Percentiles rank a stretch among this genome's conserved stretches.
These are phyloP conservation scores for Coprinopsis cinerea DNA, from an alignment of 768 basidiomycete species.

Conservation along the genomic window DNA sequence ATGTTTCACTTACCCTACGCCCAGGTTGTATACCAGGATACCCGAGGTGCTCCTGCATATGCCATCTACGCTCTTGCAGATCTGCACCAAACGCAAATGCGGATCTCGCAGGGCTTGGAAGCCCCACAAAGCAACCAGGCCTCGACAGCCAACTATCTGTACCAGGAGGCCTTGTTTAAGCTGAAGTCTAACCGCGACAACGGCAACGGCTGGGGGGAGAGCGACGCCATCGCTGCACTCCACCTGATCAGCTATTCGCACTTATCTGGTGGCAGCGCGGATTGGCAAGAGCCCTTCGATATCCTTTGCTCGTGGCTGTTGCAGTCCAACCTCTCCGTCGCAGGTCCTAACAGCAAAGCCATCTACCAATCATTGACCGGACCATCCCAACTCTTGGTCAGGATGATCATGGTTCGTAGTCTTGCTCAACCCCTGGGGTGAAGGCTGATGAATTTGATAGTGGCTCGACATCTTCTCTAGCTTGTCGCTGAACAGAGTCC, in stretches of 20 bases:
- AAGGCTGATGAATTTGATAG: conserved; percentile 31
- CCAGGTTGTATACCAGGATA: conserved; percentile 61
- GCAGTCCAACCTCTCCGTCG: conserved; percentile 54
- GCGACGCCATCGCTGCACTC: conserved; percentile 72
- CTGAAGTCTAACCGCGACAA: conserved; percentile 50
- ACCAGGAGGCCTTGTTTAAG: conserved; percentile 62
- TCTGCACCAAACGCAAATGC: conserved; percentile 59
- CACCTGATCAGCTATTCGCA: conserved; percentile 73
- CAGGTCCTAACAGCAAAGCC: conserved; percentile 55
- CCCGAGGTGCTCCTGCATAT: conserved; percentile 64
- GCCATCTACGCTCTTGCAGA: conserved; percentile 73
- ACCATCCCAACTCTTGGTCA: conserved; percentile 54
- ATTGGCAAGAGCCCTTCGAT: conserved; percentile 67
- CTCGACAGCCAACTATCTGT: conserved; percentile 57
- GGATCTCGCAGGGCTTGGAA: conserved; percentile 58
- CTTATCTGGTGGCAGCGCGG: conserved; percentile 58
- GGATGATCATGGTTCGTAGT: conserved; percentile 63
- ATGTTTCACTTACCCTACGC: too few species aligned
- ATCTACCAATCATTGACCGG: conserved; percentile 48
- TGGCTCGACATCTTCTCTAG: conserved; percentile 77
- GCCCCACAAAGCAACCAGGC: conserved; percentile 47
- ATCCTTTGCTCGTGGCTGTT: conserved; percentile 74
- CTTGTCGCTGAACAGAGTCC: conserved; percentile 52
- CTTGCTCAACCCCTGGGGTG: background rate
- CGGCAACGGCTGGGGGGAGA: conserved; percentile 51